Conservation (phyloP, 257 asterid species). For the Hygrophila difformis region DNA sequence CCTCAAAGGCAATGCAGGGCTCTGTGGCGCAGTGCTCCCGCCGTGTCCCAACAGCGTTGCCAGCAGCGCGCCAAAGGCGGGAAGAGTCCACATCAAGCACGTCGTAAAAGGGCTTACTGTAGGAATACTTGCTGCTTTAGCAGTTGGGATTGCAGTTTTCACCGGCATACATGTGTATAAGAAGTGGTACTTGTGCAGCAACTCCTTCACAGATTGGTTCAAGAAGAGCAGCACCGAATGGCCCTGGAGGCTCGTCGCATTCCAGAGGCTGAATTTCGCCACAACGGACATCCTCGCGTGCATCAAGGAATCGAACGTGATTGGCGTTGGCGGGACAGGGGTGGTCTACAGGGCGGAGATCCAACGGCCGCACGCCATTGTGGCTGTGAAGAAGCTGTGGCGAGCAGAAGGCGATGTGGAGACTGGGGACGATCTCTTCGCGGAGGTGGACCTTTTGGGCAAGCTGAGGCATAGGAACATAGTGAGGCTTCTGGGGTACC, state of each 20-base stretch:
- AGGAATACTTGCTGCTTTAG: slow-evolving; percentile 35
- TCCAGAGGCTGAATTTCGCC: slow-evolving; percentile 66
- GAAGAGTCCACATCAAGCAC: slow-evolving; percentile 35
- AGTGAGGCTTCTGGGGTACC: slow-evolving; percentile 57
- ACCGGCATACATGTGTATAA: slow-evolving; percentile 38
- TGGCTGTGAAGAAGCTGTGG: slow-evolving; percentile 77
- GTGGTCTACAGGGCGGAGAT: slow-evolving; percentile 61
- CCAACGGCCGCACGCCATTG: slow-evolving; percentile 36
- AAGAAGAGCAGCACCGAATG: slow-evolving; percentile 42
- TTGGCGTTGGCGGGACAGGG: slow-evolving; percentile 71
- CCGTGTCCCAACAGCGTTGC: slow-evolving; percentile 36
- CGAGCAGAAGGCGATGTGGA: slow-evolving; percentile 48
- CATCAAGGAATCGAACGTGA: slow-evolving; percentile 59
- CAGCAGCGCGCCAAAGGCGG: slow-evolving; percentile 12
- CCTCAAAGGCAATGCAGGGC: slow-evolving; percentile 57
- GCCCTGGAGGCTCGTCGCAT: slow-evolving; percentile 82
- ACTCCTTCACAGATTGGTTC: slow-evolving; percentile 42
- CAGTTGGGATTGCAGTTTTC: slow-evolving; percentile 23
- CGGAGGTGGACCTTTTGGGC: slow-evolving; percentile 60
- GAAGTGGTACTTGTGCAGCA: slow-evolving; percentile 52
- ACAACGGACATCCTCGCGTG: slow-evolving; percentile 47
- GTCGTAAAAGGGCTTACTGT: slow-evolving; percentile 32
- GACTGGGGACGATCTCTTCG: slow-evolving; percentile 50
- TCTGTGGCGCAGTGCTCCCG: slow-evolving; percentile 63
- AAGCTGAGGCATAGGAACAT: slow-evolving; percentile 71